phyloP scores from a whole-genome alignment of 768 basidiomycete genomes.

The Leccinum ochraceum region DNA sequence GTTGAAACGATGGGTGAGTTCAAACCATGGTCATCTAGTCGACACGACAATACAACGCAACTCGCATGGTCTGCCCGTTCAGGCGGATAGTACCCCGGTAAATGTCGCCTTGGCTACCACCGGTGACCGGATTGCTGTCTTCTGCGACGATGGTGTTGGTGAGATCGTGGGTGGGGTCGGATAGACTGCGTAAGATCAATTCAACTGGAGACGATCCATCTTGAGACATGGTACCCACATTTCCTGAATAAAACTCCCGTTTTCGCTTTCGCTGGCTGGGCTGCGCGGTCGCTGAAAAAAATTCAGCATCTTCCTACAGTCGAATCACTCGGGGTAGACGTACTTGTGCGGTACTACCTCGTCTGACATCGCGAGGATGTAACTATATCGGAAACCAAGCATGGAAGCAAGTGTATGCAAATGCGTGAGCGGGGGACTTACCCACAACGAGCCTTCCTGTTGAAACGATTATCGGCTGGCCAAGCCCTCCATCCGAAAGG shows the following conservation, averaged over 20 bases:
- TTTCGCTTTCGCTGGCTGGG: conserved; percentile 2
- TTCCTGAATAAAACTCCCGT: conserved; percentile 4
- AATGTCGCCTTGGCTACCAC: conserved; percentile 24
- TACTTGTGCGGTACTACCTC: neutral
- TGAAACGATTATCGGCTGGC: neutral
- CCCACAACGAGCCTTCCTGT: conserved; percentile 3
- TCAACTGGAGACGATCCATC: neutral
- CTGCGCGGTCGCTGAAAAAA: conserved; percentile 5
- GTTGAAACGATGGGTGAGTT: neutral
- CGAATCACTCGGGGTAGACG: neutral
- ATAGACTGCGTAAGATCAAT: conserved; percentile 10
- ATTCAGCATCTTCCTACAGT: neutral
- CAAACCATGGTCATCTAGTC: conserved; percentile 14
- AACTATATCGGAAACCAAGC: neutral
- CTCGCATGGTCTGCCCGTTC: conserved; percentile 13
- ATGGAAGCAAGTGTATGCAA: neutral
- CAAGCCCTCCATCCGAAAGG: neutral
- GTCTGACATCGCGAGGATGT: neutral
- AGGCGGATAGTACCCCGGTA: conserved; percentile 19
- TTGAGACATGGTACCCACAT: conserved; percentile 7
- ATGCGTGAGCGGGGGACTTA: neutral
- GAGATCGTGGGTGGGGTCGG: conserved; percentile 14
- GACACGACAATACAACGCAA: conserved; percentile 2
- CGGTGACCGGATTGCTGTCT: conserved; percentile 14
- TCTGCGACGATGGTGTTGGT: conserved; percentile 14